These are phyloP conservation scores for Nymphaea colorata DNA, from an alignment of 164 flowering plant genomes.

Conservation along the genomic window DNA sequence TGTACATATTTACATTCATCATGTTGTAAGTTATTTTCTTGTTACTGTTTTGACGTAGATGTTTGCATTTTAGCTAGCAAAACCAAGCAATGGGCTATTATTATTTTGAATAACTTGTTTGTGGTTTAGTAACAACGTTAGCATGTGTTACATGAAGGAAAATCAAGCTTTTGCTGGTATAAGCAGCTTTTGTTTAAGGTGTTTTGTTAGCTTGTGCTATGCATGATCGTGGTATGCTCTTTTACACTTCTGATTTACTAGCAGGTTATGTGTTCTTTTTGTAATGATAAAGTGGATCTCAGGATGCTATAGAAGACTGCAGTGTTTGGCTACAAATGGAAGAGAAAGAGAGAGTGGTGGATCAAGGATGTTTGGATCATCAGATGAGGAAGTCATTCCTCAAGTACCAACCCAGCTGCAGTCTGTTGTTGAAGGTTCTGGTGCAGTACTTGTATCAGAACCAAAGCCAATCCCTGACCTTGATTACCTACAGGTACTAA, in stretches of 20 bases:
- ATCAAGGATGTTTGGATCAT: constrained; percentile 39
- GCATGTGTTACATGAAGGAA: too few relatives aligned
- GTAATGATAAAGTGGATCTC: constrained; percentile 65
- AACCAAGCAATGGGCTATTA: too few relatives aligned
- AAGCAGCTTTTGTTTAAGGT: not conserved
- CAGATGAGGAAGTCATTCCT: constrained; percentile 43
- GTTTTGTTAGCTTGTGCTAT: not conserved
- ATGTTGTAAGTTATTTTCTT: not conserved
- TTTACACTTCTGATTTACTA: constrained; percentile 60
- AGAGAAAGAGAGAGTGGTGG: constrained; percentile 21
- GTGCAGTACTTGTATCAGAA: constrained; percentile 47
- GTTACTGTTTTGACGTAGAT: not conserved
- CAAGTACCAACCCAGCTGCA: constrained; percentile 77
- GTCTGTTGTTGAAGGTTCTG: constrained; percentile 66
- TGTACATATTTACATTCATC: too few relatives aligned
- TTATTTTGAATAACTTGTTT: not conserved
- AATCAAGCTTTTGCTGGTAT: not conserved
- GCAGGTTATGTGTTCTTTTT: constrained; percentile 47
- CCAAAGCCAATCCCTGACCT: constrained; percentile 64
- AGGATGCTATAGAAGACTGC: constrained; percentile 29
- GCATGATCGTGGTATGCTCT: constrained; percentile 6
- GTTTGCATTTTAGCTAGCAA: too few relatives aligned
- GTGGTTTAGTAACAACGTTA: too few relatives aligned
- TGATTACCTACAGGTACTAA: constrained; percentile 77
- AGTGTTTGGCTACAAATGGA: constrained; percentile 16